phyloP scores from a whole-genome alignment of 2,329 filamentous ascomycete species.

The Tolypocladium paradoxum region DNA sequence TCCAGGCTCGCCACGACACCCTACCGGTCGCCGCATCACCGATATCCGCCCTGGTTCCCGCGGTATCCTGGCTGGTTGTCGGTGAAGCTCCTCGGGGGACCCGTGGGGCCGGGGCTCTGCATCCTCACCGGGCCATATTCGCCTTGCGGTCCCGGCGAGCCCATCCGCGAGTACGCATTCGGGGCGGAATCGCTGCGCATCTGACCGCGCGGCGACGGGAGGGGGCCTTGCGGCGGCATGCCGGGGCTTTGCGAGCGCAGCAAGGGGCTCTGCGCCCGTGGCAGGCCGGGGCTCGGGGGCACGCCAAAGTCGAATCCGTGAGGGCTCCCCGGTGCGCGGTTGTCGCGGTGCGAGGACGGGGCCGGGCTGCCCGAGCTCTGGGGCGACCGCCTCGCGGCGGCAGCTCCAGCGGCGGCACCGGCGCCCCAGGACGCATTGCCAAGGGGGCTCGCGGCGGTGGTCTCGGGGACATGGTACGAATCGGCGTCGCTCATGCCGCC shows the following conservation, averaged over 20 bases:
- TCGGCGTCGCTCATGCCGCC: conserved; percentile 5
- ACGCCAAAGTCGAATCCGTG: conserved; percentile 9
- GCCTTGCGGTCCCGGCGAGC: conserved; percentile 7
- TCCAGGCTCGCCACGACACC: background rate
- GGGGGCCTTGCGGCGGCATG: background rate
- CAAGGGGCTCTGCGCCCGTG: background rate
- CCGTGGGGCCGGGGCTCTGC: conserved; percentile 6
- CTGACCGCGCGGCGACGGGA: conserved; percentile 2
- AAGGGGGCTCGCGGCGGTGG: conserved; percentile 7
- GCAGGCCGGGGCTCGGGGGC: background rate
- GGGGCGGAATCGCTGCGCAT: conserved; percentile 5
- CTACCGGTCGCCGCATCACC: background rate
- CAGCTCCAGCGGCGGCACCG: conserved; percentile 2
- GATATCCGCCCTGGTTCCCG: background rate
- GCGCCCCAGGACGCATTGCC: conserved; percentile 4
- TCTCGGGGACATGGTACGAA: conserved; percentile 9
- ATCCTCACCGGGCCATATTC: conserved; percentile 3
- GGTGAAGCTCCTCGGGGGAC: conserved; percentile 6
- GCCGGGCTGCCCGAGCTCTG: conserved; percentile 5
- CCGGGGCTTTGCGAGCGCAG: conserved; percentile 2
- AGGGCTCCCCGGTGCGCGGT: background rate
- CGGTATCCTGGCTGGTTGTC: conserved; percentile 1
- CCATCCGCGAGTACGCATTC: conserved; percentile 3
- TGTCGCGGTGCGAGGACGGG: background rate
- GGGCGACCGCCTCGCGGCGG: background rate